These are phyloP conservation scores for Apiospora arundinis DNA, from an alignment of 2,329 filamentous ascomycete genomes.

Conservation along the genomic window DNA sequence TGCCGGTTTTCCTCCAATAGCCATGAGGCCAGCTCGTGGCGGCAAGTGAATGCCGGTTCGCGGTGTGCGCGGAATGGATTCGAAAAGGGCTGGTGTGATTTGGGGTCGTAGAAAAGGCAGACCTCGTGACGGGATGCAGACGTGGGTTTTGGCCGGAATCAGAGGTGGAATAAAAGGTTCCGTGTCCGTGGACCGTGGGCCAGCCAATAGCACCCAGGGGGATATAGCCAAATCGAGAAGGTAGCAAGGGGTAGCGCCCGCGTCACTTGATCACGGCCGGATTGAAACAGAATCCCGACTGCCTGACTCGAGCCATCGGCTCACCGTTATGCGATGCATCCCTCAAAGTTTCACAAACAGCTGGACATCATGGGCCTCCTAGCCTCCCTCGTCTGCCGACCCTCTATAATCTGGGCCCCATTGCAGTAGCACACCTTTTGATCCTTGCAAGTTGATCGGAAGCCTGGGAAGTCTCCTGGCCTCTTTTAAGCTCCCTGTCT, in stretches of 20 bases:
- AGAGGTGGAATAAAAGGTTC: slow-evolving; percentile 20
- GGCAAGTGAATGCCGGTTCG: neutral
- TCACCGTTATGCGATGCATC: neutral
- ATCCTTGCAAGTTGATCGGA: neutral
- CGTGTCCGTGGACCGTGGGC: neutral
- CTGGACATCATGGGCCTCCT: neutral
- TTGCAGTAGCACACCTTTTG: neutral
- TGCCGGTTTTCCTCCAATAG: neutral
- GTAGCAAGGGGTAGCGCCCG: slow-evolving; percentile 1
- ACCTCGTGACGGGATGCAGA: slow-evolving; percentile 3
- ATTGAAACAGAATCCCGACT: neutral
- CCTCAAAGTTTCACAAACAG: neutral
- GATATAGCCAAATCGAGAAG: slow-evolving; percentile 14
- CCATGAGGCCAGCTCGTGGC: neutral
- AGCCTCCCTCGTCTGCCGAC: neutral
- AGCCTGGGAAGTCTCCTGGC: no score
- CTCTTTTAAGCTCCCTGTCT: neutral
- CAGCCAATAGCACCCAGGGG: neutral
- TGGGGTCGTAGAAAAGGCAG: neutral
- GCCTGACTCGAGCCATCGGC: neutral
- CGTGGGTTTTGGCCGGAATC: neutral
- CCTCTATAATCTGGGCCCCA: neutral
- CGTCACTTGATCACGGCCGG: no score
- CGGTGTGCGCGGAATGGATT: neutral
- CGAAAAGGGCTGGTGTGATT: neutral